Evolutionary conservation across 805 yeast species (phyloP).

Genomic region (Suhomyces xylopsoci): DNA sequence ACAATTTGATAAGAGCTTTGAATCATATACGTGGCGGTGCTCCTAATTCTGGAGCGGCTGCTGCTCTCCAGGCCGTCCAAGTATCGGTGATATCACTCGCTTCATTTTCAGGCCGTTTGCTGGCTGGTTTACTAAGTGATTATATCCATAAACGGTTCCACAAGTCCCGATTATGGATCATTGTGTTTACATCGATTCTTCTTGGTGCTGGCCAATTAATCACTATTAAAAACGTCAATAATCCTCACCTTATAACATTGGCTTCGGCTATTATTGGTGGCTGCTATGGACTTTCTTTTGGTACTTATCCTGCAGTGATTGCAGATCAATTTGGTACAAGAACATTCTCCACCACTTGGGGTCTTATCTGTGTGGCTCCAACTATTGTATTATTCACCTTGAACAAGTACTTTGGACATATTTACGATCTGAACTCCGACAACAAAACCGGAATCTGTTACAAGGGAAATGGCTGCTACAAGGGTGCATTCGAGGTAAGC

Average conservation of each 20-base stretch:
- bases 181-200: slow-evolving; percentile 42
- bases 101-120: slow-evolving; percentile 62
- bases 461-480: slow-evolving; percentile 37
- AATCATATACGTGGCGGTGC: background rate
- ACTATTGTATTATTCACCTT: slow-evolving; percentile 50
- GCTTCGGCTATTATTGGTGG: slow-evolving; percentile 58
- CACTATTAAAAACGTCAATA: slow-evolving; percentile 24
- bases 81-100: slow-evolving; percentile 64
- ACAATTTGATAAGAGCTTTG: background rate
- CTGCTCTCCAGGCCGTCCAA: slow-evolving; percentile 64
- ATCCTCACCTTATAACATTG: slow-evolving; percentile 36
- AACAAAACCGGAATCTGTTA: slow-evolving; percentile 39
- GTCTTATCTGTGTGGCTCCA: slow-evolving; percentile 70
- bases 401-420: slow-evolving; percentile 53
- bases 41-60: slow-evolving; percentile 18
- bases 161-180: slow-evolving; percentile 66
- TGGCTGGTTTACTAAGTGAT: slow-evolving; percentile 67
- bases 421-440: slow-evolving; percentile 46
- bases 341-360: slow-evolving; percentile 75
- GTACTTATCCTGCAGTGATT: slow-evolving; percentile 70
- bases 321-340: slow-evolving; percentile 71
- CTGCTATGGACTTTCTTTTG: slow-evolving; percentile 69
- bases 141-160: slow-evolving; percentile 47
- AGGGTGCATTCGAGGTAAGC: slow-evolving; percentile 34
- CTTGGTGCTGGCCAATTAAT: slow-evolving; percentile 37